A percentile compares a stretch with the other conserved stretches of the same genome.
Evolutionary conservation across 1,284 basidiomycete genomes (phyloP).

Genomic region (Fistulinella cinereoalba): DNA sequence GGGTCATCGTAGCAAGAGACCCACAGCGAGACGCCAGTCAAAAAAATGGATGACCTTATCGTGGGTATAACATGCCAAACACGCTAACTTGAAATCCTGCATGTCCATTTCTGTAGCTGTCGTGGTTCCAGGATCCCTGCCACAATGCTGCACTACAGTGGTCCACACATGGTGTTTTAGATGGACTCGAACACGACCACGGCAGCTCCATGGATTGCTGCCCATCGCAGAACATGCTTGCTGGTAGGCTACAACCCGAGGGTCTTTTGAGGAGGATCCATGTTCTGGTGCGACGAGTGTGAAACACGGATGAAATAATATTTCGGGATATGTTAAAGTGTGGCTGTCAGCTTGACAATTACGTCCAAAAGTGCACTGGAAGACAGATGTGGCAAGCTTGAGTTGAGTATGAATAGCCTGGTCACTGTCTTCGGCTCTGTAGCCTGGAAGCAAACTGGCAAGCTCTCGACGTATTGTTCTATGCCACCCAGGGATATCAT

Average conservation of each 20-base stretch:
- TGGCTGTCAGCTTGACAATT: slow-evolving; percentile 18
- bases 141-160: slow-evolving; percentile 19
- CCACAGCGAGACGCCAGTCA: slow-evolving; percentile 26
- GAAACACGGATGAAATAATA: slow-evolving; percentile 33
- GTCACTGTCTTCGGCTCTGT: slow-evolving; percentile 21
- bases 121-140: slow-evolving; percentile 24
- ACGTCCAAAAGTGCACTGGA: slow-evolving; percentile 17
- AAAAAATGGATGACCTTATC: slow-evolving; percentile 11
- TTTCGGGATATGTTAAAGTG: slow-evolving; percentile 26
- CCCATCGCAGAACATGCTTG: slow-evolving; percentile 26
- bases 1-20: neutral
- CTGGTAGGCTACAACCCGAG: slow-evolving; percentile 20
- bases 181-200: slow-evolving; percentile 21
- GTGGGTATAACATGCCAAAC: slow-evolving; percentile 14
- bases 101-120: slow-evolving; percentile 30
- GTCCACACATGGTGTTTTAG: slow-evolving; percentile 17
- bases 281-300: slow-evolving; percentile 8
- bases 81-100: slow-evolving; percentile 17
- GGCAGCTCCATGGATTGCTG: slow-evolving; percentile 34
- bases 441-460: slow-evolving; percentile 27
- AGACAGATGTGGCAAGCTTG: slow-evolving; percentile 32
- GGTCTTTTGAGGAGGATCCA: slow-evolving; percentile 19
- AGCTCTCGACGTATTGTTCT: slow-evolving; percentile 24
- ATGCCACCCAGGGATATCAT: slow-evolving; percentile 25
- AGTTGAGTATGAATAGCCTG: slow-evolving; percentile 18